Evolutionary conservation across 768 basidiomycete genomes (phyloP).

Genomic region (Leccinum incarnatum): DNA sequence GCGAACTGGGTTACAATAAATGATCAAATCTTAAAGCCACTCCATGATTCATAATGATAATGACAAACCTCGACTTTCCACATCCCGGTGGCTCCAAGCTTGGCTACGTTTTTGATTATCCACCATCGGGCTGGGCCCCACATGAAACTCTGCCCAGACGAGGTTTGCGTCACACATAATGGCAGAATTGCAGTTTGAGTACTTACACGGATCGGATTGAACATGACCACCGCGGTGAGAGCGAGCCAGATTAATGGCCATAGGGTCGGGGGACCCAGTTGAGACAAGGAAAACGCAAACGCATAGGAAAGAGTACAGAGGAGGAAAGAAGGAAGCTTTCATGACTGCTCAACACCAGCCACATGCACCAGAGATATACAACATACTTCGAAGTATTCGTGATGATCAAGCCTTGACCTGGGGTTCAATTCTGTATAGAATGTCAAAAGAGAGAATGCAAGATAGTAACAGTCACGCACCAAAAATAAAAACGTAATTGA

Average conservation of each 20-base stretch:
- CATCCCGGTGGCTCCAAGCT: slow-evolving; percentile 68
- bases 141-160: slow-evolving; percentile 44
- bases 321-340: slow-evolving; percentile 71
- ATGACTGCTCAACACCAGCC: not conserved
- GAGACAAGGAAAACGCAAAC: slow-evolving; percentile 79
- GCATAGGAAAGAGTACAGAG: slow-evolving; percentile 71
- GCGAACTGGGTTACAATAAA: slow-evolving; percentile 49
- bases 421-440: slow-evolving; percentile 59
- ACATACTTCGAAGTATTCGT: slow-evolving; percentile 69
- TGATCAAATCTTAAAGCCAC: not conserved
- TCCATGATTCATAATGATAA: not conserved
- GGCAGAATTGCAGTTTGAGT: not conserved
- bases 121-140: slow-evolving; percentile 59
- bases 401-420: slow-evolving; percentile 70
- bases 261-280: slow-evolving; percentile 62
- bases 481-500: slow-evolving; percentile 92
- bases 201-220: slow-evolving; percentile 71
- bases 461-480: slow-evolving; percentile 40
- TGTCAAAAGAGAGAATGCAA: not conserved
- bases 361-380: slow-evolving; percentile 1
- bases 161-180: not conserved
- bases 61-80: slow-evolving; percentile 66
- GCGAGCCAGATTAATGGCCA: slow-evolving; percentile 86
- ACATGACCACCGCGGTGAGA: slow-evolving; percentile 52
- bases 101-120: slow-evolving; percentile 61